Evolutionary conservation across 768 basidiomycete genomes (phyloP).

Genomic region (Auricularia sp.): DNA sequence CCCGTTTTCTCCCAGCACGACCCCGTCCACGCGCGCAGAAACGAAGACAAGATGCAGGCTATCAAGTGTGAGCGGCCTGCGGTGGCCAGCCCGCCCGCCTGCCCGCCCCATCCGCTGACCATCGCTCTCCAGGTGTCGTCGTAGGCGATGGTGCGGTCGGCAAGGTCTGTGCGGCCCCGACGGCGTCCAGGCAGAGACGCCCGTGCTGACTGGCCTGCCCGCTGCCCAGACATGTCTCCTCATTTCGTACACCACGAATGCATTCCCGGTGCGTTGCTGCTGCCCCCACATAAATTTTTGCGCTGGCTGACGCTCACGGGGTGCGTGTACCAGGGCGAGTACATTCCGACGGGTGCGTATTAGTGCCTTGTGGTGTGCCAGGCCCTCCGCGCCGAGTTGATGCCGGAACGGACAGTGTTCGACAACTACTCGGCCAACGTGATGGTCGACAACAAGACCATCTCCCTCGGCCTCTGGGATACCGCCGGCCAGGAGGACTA

Average conservation of each 20-base stretch:
- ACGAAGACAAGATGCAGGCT: slow-evolving; percentile 58
- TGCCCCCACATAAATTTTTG: slow-evolving; percentile 5
- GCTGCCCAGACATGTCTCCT: slow-evolving; percentile 81
- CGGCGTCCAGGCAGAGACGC: no score
- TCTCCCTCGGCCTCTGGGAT: slow-evolving; percentile 97
- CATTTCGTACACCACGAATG: slow-evolving; percentile 98
- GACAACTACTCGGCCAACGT: slow-evolving; percentile 99
- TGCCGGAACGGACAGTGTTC: slow-evolving; percentile 52
- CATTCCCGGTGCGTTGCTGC: slow-evolving; percentile 66
- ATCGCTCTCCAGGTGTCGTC: slow-evolving; percentile 68
- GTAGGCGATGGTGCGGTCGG: slow-evolving; percentile 98
- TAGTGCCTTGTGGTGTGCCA: slow-evolving; percentile 5
- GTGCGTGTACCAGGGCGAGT: slow-evolving; percentile 63
- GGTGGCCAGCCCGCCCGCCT: slow-evolving; percentile 2
- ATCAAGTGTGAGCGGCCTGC: slow-evolving; percentile 65
- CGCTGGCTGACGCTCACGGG: slow-evolving; percentile 11
- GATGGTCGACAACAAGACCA: slow-evolving; percentile 98
- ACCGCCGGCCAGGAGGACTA: slow-evolving; percentile 99
- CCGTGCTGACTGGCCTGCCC: slow-evolving; percentile 11
- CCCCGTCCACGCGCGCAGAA: background rate
- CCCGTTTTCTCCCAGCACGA: background rate
- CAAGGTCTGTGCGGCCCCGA: slow-evolving; percentile 49
- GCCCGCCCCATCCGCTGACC: slow-evolving; percentile 2
- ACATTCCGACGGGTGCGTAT: slow-evolving; percentile 79
- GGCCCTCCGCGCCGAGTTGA: slow-evolving; percentile 3